A percentile compares a stretch with the other conserved stretches of the same genome.
Evolutionary conservation across 2,329 filamentous ascomycete genomes (phyloP).

Genomic region (Chrysoporthe deuterocubensis): DNA sequence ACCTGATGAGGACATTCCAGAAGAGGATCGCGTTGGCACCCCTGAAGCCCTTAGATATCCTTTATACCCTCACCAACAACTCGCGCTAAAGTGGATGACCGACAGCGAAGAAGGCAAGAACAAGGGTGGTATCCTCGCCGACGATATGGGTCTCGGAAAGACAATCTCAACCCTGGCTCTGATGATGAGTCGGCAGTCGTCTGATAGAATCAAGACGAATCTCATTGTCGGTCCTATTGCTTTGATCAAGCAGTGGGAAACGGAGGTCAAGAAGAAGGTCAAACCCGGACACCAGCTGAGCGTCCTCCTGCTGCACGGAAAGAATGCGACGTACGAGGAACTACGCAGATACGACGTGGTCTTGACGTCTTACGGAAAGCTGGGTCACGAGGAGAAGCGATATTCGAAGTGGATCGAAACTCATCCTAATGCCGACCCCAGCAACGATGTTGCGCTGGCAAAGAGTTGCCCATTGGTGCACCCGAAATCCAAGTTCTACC

Average conservation of each 20-base stretch:
- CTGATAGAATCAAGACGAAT: slow-evolving; percentile 68
- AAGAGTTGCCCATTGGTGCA: slow-evolving; percentile 63
- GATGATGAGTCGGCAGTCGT: slow-evolving; percentile 69
- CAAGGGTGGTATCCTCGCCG: slow-evolving; percentile 77
- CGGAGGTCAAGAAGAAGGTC: slow-evolving; percentile 75
- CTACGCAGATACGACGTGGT: slow-evolving; percentile 74
- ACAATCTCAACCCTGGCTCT: slow-evolving; percentile 82
- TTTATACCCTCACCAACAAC: slow-evolving; percentile 81
- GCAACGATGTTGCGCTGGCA: slow-evolving; percentile 40
- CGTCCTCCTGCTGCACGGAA: slow-evolving; percentile 73
- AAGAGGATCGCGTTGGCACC: slow-evolving; percentile 67
- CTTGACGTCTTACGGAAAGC: slow-evolving; percentile 76
- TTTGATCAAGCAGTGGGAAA: slow-evolving; percentile 81
- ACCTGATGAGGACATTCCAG: slow-evolving; percentile 68
- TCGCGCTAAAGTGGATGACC: slow-evolving; percentile 78
- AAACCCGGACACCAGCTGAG: slow-evolving; percentile 61
- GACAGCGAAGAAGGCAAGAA: slow-evolving; percentile 74
- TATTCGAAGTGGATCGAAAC: slow-evolving; percentile 58
- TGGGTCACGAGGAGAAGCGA: slow-evolving; percentile 69
- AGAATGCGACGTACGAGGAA: slow-evolving; percentile 61
- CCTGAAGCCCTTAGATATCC: slow-evolving; percentile 69
- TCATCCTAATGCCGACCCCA: slow-evolving; percentile 44
- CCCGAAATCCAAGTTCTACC: slow-evolving; percentile 62
- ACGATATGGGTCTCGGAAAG: slow-evolving; percentile 85
- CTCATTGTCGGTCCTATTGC: slow-evolving; percentile 82